A percentile compares a stretch with the other conserved stretches of the same genome.
These are phyloP conservation scores for Rhazya stricta DNA, from an alignment of 257 asterid species.

Conservation along the genomic window DNA sequence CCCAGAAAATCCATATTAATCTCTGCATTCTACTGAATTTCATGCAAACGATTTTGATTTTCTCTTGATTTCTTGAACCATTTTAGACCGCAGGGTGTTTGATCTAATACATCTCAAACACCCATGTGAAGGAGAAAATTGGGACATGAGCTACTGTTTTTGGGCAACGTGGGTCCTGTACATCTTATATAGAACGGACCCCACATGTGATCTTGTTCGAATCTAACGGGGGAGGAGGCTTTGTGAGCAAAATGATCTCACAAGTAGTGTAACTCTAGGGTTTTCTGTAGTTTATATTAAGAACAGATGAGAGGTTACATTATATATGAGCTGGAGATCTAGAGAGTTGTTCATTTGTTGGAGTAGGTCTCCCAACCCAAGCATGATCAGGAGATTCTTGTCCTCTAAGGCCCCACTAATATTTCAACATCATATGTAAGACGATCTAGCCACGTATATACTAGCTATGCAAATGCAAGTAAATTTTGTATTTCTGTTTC, in stretches of 20 bases:
- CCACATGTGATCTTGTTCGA: background rate
- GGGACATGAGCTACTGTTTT: conserved; percentile 8
- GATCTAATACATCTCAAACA: conserved; percentile 2
- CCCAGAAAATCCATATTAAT: background rate
- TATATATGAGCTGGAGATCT: conserved; percentile 7
- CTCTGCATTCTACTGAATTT: background rate
- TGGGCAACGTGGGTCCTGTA: background rate
- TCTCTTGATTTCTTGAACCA: background rate
- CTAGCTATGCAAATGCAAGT: background rate
- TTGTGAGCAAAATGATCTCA: background rate
- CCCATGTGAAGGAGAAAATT: conserved; percentile 7
- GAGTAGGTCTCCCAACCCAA: conserved; percentile 42
- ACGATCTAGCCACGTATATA: background rate
- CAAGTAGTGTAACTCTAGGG: background rate
- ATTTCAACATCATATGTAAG: background rate
- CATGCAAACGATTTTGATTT: background rate
- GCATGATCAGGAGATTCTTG: conserved; percentile 14
- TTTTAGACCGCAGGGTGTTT: conserved; percentile 5
- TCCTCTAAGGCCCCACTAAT: conserved; percentile 12
- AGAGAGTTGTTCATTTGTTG: conserved; percentile 32
- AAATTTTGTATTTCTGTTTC: background rate
- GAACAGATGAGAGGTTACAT: background rate
- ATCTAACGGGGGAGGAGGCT: background rate
- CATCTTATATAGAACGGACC: background rate
- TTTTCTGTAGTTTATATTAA: background rate